Evolutionary conservation across 805 yeast species (phyloP), one percentile per base, ranked within the genome.

Genomic region (Cephaloascus fragrans): DNA sequence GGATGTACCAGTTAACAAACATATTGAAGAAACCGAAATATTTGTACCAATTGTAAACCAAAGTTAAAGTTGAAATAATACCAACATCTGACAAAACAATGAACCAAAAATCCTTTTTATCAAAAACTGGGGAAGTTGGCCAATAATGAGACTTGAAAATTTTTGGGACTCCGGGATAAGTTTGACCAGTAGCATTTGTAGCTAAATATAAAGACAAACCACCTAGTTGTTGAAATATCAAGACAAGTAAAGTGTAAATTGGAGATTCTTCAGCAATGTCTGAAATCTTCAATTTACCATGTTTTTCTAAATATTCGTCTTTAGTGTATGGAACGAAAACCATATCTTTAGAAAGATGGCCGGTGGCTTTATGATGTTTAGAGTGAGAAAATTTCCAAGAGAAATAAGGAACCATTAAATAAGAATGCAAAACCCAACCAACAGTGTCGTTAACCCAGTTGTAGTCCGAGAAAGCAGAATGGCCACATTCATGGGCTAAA

Each of bases 401-500:
- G 58, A 84, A 84, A 66, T 80, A 85, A 36, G 95, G 95, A 26
- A 86, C 95, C 51, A 83, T 57, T 50, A 83, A 64, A 54, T 73
- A 76, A 16, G 90, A 81, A 64, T 85, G 95, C 45, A 86, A 64
- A 32, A 82, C 57, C 94, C 94, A 85, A 35, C 95, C 95, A 35
- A 80, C 82, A 32, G 75, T 60, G 59, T 86, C 90, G 59, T 86
- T 84, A 46, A 83, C 77, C 64, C 69, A 60, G 32, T 77, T 77
- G 54, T 77, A 79, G 51, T 81, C 84, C 32, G 82, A 71, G 60
- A 86, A 86, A 18, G 95, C 95, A 49, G 77, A 82, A 59, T 85
- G 95, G 44, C 95, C 95, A 68, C 95, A 85, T 61, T 85, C 95
- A 61, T 85, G 95, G 39, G 94, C 93, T 63, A 85, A 55, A 37